Conservation (phyloP, 371 early-diverging fungal species). For the Enterocytospora artemiae region DNA sequence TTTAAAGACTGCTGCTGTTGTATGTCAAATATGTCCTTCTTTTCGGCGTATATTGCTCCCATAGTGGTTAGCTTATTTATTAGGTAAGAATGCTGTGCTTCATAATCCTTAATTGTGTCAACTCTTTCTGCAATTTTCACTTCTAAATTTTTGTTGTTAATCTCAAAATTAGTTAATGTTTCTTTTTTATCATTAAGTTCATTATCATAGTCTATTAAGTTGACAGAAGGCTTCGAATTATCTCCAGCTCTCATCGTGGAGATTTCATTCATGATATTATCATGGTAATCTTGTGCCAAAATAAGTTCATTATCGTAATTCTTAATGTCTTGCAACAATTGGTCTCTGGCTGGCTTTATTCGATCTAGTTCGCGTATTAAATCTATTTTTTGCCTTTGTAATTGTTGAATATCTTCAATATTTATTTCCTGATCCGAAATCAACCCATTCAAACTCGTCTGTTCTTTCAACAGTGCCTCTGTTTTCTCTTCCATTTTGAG, state of each 20-base stretch:
- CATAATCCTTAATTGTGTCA: conserved; percentile 15
- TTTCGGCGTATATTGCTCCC: conserved; percentile 55
- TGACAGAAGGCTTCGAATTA: conserved; percentile 4
- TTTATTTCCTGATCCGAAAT: conserved; percentile 67
- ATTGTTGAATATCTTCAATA: conserved; percentile 67
- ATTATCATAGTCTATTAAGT: conserved; percentile 20
- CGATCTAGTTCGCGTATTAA: conserved; percentile 53
- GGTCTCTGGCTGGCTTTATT: conserved; percentile 53
- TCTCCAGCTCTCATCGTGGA: conserved; percentile 28
- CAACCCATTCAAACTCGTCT: conserved; percentile 55
- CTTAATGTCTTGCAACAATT: conserved; percentile 8
- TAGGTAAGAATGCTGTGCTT: conserved; percentile 7
- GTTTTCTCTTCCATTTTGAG: conserved; percentile 35
- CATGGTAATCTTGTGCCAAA: conserved; percentile 33
- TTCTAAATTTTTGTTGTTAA: conserved; percentile 21
- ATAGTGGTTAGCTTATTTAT: conserved; percentile 35
- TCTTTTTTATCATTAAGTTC: conserved; percentile 24
- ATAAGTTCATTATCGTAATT: conserved; percentile 30
- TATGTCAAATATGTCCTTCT: conserved; percentile 56
- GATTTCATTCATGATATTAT: conserved; percentile 42
- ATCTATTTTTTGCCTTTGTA: conserved; percentile 62
- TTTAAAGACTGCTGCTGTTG: conserved; percentile 48
- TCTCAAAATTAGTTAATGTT: conserved; percentile 13
- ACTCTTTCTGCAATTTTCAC: conserved; percentile 29
- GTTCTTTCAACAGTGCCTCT: conserved; percentile 20